phyloP scores from a whole-genome alignment of 768 basidiomycete genomes.

The Amanita pallidorosea region DNA sequence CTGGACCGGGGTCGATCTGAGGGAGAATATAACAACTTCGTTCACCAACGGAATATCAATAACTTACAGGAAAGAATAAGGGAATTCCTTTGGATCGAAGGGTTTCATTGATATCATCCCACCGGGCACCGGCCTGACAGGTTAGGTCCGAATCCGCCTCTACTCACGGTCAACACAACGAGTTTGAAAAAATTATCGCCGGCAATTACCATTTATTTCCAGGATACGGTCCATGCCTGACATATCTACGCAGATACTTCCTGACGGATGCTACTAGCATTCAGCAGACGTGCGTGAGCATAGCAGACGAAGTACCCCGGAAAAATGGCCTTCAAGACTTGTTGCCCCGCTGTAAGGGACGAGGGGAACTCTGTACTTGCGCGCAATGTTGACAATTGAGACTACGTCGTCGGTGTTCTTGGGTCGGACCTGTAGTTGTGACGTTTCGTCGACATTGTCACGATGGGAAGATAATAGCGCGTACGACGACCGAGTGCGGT shows the following conservation, averaged over 20 bases:
- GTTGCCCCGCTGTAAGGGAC: constrained; percentile 81
- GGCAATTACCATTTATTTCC: constrained; percentile 50
- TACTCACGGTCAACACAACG: constrained; percentile 14
- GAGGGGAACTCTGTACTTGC: constrained; percentile 65
- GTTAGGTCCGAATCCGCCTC: constrained; percentile 65
- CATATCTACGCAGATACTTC: constrained; percentile 78
- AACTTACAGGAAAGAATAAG: constrained; percentile 75
- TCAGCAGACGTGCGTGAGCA: background rate
- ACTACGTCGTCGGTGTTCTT: constrained; percentile 74
- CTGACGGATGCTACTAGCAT: constrained; percentile 28
- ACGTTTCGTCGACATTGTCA: background rate
- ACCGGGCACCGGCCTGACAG: constrained; percentile 67
- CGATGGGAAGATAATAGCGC: constrained; percentile 6
- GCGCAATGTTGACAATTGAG: constrained; percentile 64
- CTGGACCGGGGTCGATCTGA: constrained; percentile 65
- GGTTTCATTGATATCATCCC: constrained; percentile 68
- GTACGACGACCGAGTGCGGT: constrained; percentile 42
- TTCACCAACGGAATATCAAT: background rate
- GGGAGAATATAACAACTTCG: background rate
- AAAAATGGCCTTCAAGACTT: constrained; percentile 79
- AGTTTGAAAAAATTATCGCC: background rate
- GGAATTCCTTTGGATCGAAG: constrained; percentile 63
- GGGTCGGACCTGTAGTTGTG: constrained; percentile 36
- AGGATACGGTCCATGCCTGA: constrained; percentile 77
- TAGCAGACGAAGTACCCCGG: constrained; percentile 38